phyloP scores from a whole-genome alignment of 148 eudicot genomes.

The Silene latifolia region DNA sequence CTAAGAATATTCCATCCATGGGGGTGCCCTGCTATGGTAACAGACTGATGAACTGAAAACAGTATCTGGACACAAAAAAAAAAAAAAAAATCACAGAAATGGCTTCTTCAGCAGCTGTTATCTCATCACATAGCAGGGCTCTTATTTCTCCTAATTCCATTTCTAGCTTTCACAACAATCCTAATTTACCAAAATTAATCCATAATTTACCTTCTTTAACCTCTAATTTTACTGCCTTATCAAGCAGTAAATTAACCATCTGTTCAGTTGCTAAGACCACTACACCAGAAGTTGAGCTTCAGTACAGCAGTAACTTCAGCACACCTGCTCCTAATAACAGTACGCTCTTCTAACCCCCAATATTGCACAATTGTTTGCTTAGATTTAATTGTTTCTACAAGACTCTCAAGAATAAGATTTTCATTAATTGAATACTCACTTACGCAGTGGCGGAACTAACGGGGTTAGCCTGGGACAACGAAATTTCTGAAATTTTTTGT shows the following conservation, averaged over 20 bases:
- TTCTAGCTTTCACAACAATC: conserved; percentile 14
- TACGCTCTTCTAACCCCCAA: conserved; percentile 13
- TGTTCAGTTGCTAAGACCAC: conserved; percentile 29
- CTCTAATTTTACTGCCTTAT: conserved; percentile 5
- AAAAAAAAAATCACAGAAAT: not conserved
- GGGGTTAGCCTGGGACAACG: no score
- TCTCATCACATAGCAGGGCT: conserved; percentile 20
- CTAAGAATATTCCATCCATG: conserved; percentile 14
- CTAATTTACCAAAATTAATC: conserved; percentile 9
- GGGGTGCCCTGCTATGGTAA: not conserved
- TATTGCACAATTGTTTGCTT: not conserved
- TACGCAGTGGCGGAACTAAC: no score
- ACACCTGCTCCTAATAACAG: conserved; percentile 17
- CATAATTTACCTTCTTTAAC: conserved; percentile 4
- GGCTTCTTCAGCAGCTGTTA: conserved; percentile 18
- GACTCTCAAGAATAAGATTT: no score
- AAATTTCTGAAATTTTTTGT: no score
- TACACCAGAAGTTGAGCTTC: conserved; percentile 23
- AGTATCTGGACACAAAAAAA: not conserved
- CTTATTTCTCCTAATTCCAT: conserved; percentile 9
- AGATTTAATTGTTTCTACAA: no score
- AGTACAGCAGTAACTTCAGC: conserved; percentile 15
- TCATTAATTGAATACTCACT: no score
- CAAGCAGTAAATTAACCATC: conserved; percentile 16
- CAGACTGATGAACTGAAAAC: not conserved